phyloP scores from a whole-genome alignment of 2,329 filamentous ascomycete species.

The Fusarium sp. region DNA sequence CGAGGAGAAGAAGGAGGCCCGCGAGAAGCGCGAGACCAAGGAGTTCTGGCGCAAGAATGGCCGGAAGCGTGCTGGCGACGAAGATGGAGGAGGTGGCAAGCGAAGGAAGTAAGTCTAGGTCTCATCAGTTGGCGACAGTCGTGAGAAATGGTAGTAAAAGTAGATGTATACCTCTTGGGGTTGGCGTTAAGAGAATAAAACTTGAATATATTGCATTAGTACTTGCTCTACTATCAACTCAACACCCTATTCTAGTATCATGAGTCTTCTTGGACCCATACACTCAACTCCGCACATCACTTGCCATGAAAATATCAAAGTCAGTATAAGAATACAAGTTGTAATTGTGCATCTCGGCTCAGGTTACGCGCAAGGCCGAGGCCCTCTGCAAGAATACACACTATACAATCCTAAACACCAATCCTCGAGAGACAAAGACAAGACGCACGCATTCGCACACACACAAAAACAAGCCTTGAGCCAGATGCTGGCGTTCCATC shows the following conservation, averaged over 20 bases:
- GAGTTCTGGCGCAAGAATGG: conserved; percentile 95
- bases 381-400: conserved; percentile 39
- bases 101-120: conserved; percentile 45
- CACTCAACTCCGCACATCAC: not conserved
- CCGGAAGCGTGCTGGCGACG: conserved; percentile 68
- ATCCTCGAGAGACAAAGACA: conserved; percentile 39
- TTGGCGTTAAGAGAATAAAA: conserved; percentile 41
- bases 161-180: conserved; percentile 39
- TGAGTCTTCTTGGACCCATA: not conserved
- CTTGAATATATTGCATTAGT: conserved; percentile 19
- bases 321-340: conserved; percentile 26
- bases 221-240: conserved; percentile 2
- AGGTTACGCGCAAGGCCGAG: conserved; percentile 23
- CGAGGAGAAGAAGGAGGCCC: conserved; percentile 84
- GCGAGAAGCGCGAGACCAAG: conserved; percentile 91
- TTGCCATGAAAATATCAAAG: not conserved
- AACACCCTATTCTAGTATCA: not conserved
- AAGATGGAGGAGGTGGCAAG: conserved; percentile 55
- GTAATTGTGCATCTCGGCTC: conserved; percentile 41
- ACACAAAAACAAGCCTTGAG: conserved; percentile 35
- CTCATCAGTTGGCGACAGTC: not conserved
- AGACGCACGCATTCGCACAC: conserved; percentile 1
- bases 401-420: conserved; percentile 46
- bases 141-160: conserved; percentile 22
- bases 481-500: conserved; percentile 28